These are phyloP conservation scores for Phytophthora ramorum DNA, from an alignment of 352 stramenopile genomes.

Conservation along the genomic window DNA sequence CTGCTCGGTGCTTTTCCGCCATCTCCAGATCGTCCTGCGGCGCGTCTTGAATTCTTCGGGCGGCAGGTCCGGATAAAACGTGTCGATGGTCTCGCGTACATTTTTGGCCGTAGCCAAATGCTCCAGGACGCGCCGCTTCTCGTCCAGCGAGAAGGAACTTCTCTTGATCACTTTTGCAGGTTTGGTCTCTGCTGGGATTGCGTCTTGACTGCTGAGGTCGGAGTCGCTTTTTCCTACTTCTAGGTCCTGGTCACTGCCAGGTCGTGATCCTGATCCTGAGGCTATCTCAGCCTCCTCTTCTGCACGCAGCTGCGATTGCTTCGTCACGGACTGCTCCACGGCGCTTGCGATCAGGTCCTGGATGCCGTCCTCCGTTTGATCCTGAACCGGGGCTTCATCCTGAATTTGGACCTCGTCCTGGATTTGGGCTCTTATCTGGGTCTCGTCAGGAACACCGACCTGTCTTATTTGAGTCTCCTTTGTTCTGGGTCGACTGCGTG, in stretches of 20 bases:
- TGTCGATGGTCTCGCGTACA: constrained; percentile 24
- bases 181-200: background rate
- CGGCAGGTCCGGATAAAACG: constrained; percentile 27
- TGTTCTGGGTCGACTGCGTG: constrained; percentile 1
- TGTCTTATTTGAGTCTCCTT: constrained; percentile 1
- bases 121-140: constrained; percentile 35
- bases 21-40: constrained; percentile 28
- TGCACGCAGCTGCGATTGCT: background rate
- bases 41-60: constrained; percentile 26
- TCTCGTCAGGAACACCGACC: background rate
- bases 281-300: constrained; percentile 2
- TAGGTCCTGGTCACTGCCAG: background rate
- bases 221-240: constrained; percentile 1
- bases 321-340: constrained; percentile 14
- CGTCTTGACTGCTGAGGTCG: constrained; percentile 5
- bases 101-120: constrained; percentile 23
- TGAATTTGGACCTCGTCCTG: constrained; percentile 5
- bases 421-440: background rate
- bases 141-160: constrained; percentile 26
- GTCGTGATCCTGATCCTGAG: constrained; percentile 1
- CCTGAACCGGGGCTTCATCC: too few species aligned
- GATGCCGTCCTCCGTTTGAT: constrained; percentile 6
- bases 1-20: constrained; percentile 28
- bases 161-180: constrained; percentile 6
- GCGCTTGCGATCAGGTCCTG: constrained; percentile 20